phyloP scores from a whole-genome alignment of 1,139 yeast genomes.

The Protomyces lactucae-debilis region DNA sequence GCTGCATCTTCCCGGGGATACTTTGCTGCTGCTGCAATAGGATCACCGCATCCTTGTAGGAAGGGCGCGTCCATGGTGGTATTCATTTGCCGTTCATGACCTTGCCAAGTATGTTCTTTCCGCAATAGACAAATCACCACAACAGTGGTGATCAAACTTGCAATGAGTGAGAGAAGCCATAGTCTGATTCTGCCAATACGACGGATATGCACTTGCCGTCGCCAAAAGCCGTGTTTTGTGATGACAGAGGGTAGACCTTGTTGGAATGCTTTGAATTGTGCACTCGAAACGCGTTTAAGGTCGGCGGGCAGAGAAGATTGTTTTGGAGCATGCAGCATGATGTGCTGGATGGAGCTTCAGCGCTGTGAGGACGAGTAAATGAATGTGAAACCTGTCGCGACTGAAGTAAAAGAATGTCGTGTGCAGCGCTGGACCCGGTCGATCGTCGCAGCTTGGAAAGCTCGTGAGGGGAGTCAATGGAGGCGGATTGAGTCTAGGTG shows the following conservation, averaged over 20 bases:
- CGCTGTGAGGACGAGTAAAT: neutral
- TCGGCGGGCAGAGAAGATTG: neutral
- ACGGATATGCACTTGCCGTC: slow-evolving; percentile 4
- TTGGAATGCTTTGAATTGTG: slow-evolving; percentile 23
- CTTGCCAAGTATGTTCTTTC: neutral
- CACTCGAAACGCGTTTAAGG: slow-evolving; percentile 20
- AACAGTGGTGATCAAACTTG: neutral
- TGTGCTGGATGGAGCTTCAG: slow-evolving; percentile 3
- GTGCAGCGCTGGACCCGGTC: too few relatives aligned
- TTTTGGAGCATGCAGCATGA: neutral
- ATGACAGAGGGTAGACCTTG: slow-evolving; percentile 18
- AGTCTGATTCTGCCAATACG: slow-evolving; percentile 14
- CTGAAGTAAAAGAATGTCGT: too few relatives aligned
- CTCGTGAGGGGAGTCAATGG: too few relatives aligned
- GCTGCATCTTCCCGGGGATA: slow-evolving; percentile 63
- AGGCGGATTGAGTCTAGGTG: too few relatives aligned
- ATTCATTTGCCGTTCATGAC: slow-evolving; percentile 12
- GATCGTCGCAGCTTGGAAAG: too few relatives aligned
- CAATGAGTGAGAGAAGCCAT: slow-evolving; percentile 9
- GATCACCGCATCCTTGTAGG: slow-evolving; percentile 26
- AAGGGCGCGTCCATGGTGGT: slow-evolving; percentile 17
- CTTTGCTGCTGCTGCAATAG: slow-evolving; percentile 20
- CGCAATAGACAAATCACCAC: neutral
- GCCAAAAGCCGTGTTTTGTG: slow-evolving; percentile 11
- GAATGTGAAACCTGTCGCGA: too few relatives aligned